Conservation (phyloP, 202 grass and related monocot species). For the Eragrostis tef region DNA sequence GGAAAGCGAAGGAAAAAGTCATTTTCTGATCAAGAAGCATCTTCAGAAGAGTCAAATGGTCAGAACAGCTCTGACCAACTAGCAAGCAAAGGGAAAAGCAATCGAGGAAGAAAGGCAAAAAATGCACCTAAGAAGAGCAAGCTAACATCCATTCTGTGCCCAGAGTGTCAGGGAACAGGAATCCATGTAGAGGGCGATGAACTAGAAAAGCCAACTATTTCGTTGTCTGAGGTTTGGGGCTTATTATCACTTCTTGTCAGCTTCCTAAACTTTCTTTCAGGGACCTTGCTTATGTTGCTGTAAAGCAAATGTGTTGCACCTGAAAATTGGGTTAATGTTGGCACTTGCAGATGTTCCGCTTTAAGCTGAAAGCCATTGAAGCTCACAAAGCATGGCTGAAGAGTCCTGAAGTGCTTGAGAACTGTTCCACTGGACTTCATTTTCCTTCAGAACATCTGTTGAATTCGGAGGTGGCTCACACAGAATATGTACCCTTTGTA, state of each 20-base stretch:
- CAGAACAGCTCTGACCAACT: constrained; percentile 58
- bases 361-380: constrained; percentile 94
- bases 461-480: constrained; percentile 61
- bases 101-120: constrained; percentile 86
- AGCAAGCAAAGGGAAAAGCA: constrained; percentile 62
- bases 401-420: constrained; percentile 75
- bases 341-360: constrained; percentile 77
- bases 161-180: constrained; percentile 95
- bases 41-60: constrained; percentile 65
- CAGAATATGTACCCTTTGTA: not conserved
- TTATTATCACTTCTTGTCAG: not conserved
- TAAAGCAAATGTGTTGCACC: not conserved
- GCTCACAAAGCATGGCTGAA: constrained; percentile 99
- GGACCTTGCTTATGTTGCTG: not conserved
- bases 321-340: constrained; percentile 24
- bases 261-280: constrained; percentile 16
- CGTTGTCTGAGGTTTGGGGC: constrained; percentile 79
- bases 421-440: constrained; percentile 90
- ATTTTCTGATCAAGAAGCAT: constrained; percentile 89
- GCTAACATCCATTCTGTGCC: constrained; percentile 75
- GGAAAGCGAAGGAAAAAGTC: constrained; percentile 87
- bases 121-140: constrained; percentile 63
- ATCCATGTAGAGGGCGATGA: constrained; percentile 72
- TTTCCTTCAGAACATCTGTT: constrained; percentile 61
- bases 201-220: constrained; percentile 82